Conservation (phyloP, 129 eudicot species). For the Apium graveolens region DNA sequence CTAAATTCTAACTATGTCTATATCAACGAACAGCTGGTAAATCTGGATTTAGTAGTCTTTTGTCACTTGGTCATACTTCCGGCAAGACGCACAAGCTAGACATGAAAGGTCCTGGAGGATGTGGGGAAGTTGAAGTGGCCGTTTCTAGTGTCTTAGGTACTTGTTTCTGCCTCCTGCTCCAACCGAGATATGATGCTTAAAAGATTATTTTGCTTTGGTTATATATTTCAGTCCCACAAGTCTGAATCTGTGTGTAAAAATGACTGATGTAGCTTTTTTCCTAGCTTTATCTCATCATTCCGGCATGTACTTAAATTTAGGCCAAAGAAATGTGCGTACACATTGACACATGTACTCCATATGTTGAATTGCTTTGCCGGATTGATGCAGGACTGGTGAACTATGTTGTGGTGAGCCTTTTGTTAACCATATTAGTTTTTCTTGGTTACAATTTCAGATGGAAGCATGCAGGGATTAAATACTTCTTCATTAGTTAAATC, state of each 20-base stretch:
- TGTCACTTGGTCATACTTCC: conserved; percentile 69
- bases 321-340: neutral
- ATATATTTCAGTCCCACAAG: neutral
- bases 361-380: neutral
- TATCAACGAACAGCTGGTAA: conserved; percentile 58
- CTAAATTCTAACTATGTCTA: neutral
- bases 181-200: neutral
- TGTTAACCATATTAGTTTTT: neutral
- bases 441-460: conserved; percentile 40
- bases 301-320: neutral
- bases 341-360: neutral
- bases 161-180: neutral
- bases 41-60: conserved; percentile 82
- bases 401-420: neutral
- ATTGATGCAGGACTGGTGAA: neutral
- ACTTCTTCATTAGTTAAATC: conserved; percentile 47
- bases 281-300: neutral
- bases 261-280: neutral
- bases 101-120: conserved; percentile 99
- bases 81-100: conserved; percentile 77
- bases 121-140: conserved; percentile 98
- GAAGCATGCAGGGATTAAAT: conserved; percentile 47
- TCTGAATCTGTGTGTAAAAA: neutral
- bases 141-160: conserved; percentile 88
- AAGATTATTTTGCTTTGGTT: neutral